phyloP scores from a whole-genome alignment of 495 filamentous ascomycete genomes.

The Penicillium crystallinum region DNA sequence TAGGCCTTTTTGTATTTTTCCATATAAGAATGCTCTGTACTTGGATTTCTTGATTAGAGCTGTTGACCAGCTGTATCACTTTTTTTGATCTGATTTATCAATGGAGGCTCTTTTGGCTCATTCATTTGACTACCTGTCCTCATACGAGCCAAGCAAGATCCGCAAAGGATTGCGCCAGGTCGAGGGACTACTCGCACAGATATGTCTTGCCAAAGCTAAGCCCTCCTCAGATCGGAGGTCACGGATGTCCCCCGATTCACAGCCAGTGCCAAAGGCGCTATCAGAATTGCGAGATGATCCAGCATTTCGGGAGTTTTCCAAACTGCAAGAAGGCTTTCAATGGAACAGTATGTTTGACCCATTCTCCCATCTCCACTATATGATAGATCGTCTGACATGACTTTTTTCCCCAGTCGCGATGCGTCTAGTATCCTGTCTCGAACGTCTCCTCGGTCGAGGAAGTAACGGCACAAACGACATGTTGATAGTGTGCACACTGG shows the following conservation, averaged over 20 bases:
- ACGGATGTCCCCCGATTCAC: constrained; percentile 27
- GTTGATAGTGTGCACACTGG: constrained; percentile 80
- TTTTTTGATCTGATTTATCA: constrained; percentile 11
- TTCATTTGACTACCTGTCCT: constrained; percentile 94
- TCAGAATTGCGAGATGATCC: constrained; percentile 72
- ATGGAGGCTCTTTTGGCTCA: constrained; percentile 93
- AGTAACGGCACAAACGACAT: constrained; percentile 80
- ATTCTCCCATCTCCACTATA: constrained; percentile 2
- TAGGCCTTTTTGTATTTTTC: constrained; percentile 1
- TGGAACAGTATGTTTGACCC: constrained; percentile 88
- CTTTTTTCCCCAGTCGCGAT: constrained; percentile 56
- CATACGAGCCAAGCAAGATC: constrained; percentile 82
- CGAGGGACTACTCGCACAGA: constrained; percentile 91
- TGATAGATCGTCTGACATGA: background rate
- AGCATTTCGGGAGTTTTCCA: constrained; percentile 94
- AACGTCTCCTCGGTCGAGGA: constrained; percentile 76
- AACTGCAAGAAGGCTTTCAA: constrained; percentile 92
- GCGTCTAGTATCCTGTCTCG: constrained; percentile 79
- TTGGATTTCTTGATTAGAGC: constrained; percentile 3
- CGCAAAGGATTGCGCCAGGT: constrained; percentile 92
- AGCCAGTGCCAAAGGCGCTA: constrained; percentile 58
- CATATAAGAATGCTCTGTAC: constrained; percentile 3
- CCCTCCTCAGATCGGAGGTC: constrained; percentile 40
- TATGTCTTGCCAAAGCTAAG: constrained; percentile 70
- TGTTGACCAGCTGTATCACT: constrained; percentile 3